phyloP scores from a whole-genome alignment of 2,329 filamentous ascomycete species.

The Phaeophleospora eucalypticola region DNA sequence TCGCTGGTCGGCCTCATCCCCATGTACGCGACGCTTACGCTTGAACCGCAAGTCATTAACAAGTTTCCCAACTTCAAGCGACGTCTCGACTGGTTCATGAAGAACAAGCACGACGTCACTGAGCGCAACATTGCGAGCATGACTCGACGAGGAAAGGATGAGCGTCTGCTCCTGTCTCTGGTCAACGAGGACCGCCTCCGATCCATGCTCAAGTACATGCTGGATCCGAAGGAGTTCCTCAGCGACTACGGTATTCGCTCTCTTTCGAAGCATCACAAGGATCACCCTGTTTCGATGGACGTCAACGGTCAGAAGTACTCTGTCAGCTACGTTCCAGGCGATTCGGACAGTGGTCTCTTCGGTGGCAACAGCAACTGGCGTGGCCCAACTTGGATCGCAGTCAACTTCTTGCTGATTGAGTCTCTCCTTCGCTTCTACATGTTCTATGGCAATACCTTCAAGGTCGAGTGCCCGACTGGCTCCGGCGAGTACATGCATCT shows the following conservation, averaged over 20 bases:
- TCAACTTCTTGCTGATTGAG: slow-evolving; percentile 92
- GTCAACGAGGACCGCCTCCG: slow-evolving; percentile 90
- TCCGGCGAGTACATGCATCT: slow-evolving; percentile 95
- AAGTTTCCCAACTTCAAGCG: slow-evolving; percentile 90
- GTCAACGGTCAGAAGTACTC: slow-evolving; percentile 87
- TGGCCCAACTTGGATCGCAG: slow-evolving; percentile 88
- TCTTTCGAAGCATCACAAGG: slow-evolving; percentile 84
- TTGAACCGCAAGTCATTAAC: slow-evolving; percentile 91
- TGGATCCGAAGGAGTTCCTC: slow-evolving; percentile 90
- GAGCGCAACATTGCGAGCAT: slow-evolving; percentile 95
- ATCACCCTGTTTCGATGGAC: slow-evolving; percentile 90
- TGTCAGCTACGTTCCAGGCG: slow-evolving; percentile 87
- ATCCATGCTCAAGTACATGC: slow-evolving; percentile 85
- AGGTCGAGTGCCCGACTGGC: slow-evolving; percentile 90
- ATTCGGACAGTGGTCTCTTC: slow-evolving; percentile 91
- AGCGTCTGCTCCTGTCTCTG: slow-evolving; percentile 80
- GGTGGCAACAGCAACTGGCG: slow-evolving; percentile 98
- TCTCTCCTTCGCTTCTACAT: slow-evolving; percentile 93
- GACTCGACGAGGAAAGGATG: slow-evolving; percentile 80
- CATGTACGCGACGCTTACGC: slow-evolving; percentile 82
- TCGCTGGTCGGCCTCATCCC: slow-evolving; percentile 93
- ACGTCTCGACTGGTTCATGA: slow-evolving; percentile 88
- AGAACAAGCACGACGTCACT: slow-evolving; percentile 79
- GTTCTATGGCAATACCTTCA: slow-evolving; percentile 84
- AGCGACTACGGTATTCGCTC: slow-evolving; percentile 87